phyloP scores from a whole-genome alignment of 2,329 filamentous ascomycete genomes.

The Exophiala sideris region DNA sequence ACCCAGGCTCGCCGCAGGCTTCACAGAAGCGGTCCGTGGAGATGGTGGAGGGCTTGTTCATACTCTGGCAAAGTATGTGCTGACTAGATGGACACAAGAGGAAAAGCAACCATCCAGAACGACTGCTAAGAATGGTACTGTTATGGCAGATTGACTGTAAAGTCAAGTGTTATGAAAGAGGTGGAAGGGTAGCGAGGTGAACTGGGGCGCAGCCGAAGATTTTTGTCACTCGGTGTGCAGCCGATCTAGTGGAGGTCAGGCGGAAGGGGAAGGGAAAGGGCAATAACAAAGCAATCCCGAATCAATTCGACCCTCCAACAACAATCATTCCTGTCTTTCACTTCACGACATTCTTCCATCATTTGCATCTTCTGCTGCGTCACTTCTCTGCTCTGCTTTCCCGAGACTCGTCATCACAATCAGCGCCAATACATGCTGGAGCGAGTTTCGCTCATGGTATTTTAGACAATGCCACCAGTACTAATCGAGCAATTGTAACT shows the following conservation, averaged over 20 bases:
- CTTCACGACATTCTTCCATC: not conserved
- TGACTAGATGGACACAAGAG: not conserved
- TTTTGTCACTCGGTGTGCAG: not conserved
- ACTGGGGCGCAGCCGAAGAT: constrained; percentile 17
- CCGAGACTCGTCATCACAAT: too few species aligned
- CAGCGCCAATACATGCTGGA: too few species aligned
- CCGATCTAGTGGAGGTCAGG: not conserved
- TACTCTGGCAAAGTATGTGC: constrained; percentile 25
- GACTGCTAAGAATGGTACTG: constrained; percentile 9
- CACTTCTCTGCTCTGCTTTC: too few species aligned
- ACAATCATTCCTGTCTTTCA: not conserved
- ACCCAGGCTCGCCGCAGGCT: constrained; percentile 31
- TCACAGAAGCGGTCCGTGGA: constrained; percentile 30
- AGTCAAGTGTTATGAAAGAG: constrained; percentile 12
- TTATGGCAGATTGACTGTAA: constrained; percentile 7
- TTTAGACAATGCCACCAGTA: too few species aligned
- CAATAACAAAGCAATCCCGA: not conserved
- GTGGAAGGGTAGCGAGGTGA: not conserved
- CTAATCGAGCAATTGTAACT: too few species aligned
- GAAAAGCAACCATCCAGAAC: constrained; percentile 19
- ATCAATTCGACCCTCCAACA: not conserved
- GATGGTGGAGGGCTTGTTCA: constrained; percentile 30
- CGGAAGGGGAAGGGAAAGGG: not conserved
- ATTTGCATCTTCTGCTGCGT: not conserved
- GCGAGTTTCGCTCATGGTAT: too few species aligned